Conservation (phyloP, 441 rosid genomes). For the Pelargonium citronellum region DNA sequence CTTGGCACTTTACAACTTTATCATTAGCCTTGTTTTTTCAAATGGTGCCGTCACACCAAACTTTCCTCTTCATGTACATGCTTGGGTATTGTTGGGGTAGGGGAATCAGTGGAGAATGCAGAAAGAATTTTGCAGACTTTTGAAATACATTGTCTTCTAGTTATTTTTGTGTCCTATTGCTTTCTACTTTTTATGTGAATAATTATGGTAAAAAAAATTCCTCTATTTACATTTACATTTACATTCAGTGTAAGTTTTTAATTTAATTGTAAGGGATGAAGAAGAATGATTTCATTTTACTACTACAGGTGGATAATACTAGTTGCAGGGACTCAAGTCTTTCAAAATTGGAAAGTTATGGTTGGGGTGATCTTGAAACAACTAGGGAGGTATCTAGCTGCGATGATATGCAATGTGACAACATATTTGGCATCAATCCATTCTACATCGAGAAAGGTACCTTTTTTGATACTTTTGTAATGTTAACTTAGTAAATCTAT, state of each 20-base stretch:
- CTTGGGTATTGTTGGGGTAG: too few relatives aligned
- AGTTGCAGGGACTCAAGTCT: slow-evolving; percentile 27
- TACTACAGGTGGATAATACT: slow-evolving; percentile 42
- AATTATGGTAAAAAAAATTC: not conserved
- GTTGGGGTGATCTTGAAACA: slow-evolving; percentile 64
- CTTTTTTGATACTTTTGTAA: not conserved
- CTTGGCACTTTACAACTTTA: not conserved
- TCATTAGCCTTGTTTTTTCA: not conserved
- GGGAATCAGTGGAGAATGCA: too few relatives aligned
- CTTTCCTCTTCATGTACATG: too few relatives aligned
- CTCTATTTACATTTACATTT: not conserved
- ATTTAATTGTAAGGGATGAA: not conserved
- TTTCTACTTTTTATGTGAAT: too few relatives aligned
- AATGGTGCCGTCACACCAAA: too few relatives aligned
- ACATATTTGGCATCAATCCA: slow-evolving; percentile 65
- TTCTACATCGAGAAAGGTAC: slow-evolving; percentile 82
- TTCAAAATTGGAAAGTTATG: slow-evolving; percentile 62
- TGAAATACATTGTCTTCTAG: too few relatives aligned
- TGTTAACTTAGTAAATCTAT: not conserved
- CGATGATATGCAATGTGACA: slow-evolving; percentile 44
- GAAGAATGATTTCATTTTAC: slow-evolving; percentile 20
- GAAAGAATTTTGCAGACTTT: too few relatives aligned
- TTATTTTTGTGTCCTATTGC: too few relatives aligned
- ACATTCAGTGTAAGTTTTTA: not conserved
- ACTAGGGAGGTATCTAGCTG: slow-evolving; percentile 29